Evolutionary conservation across 192 early-diverging fungal species (phyloP), one percentile per base, ranked within the genome.

Genomic region (Coemansia aciculifera): DNA sequence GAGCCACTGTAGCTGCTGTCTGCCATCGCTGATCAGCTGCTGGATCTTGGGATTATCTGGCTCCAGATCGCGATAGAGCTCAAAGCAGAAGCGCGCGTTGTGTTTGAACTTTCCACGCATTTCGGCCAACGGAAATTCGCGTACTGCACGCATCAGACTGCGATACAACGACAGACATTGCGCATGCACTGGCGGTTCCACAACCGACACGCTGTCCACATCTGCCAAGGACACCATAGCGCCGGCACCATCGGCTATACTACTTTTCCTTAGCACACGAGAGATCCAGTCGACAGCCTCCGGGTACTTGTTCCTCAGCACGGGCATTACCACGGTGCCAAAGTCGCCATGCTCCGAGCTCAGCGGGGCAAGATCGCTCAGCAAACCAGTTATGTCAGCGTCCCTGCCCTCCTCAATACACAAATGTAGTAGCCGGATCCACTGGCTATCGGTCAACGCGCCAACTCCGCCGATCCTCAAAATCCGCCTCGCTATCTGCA

Each of bases 61-160:
- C 3, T 74, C 62, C 52, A 78, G 43, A 36, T 74, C 63, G 12
- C 73, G 65, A 31, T 83, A 83, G n/a, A 83, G 68, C 52, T 83
- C 80, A 71, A 71, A 77, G 15, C 69, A 56, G 62, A 74, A 77
- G 27, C 80, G 74, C 24, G 40, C 72, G 42, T 83, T 83, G 57
- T 73, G 36, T 27, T 23, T 34, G 17, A 83, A 46, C 68, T 83
- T 83, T 6, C 24, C 15, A 15, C 75, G 75, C 66, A 78, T 29
- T 19, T 65, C 66, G 2, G 64, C 36, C 8, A 69, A 7, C 6
- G 75, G 72, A 57, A 74, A 77, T 48, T 6, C 15, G 11, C 39
- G 15, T 11, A 68, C 59, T 13, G 51, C 68, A 1, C 67, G 67
- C 23, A 71, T 42, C 46, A 78, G 40, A 7, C 32, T 42, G 0